Base-by-base conservation (phyloP, 345 rosid species). In the Salix purpurea region DNA sequence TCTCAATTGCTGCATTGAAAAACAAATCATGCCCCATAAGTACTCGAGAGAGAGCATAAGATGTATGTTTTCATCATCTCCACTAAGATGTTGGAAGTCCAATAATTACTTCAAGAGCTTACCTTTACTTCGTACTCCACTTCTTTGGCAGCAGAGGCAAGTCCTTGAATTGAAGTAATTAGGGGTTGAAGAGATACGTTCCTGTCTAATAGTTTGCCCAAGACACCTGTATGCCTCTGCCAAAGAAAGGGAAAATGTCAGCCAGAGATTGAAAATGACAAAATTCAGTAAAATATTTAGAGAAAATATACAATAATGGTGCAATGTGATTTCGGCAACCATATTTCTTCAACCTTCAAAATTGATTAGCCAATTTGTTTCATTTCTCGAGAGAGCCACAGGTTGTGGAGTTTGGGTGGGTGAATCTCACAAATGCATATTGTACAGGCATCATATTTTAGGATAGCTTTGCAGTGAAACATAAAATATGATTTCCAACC, bases 51-150 rank as follows among this genome's bases (percentile, higher is more conserved):
- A 40, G 14, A 36, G 70, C 70, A 16, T 13, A 32, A 23, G 5
- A 30, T 15, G 4, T 14, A 61, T 1, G 34, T 39, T 32, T 39
- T 12, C 1, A 21, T 10, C 13, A 56, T 42, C 67, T 65, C 36
- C 61, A 46, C 30, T 16, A 15, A 72, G 34, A 30, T 58, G 42
- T 23, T 44, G 21, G 61, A 70, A 30, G 36, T 32, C 44, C 73
- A 65, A 7, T 23, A 64, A 70, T 18, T 18, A 54, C 69, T 34
- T 44, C 19, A 30, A 32, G 18, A 42, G 68, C 67, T 69, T 76
- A 90, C 97, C 94, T 83, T 83, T 60, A 93, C 91, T 83, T 96
- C 96, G 65, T 76, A 65, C 74, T 85, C 80, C 52, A 78, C 87
- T 74, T 82, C 86, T 85, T 84, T 86, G 30, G 98, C 94, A 50